Conservation (phyloP, 345 rosid genomes). For the Syzygium aromaticum region DNA sequence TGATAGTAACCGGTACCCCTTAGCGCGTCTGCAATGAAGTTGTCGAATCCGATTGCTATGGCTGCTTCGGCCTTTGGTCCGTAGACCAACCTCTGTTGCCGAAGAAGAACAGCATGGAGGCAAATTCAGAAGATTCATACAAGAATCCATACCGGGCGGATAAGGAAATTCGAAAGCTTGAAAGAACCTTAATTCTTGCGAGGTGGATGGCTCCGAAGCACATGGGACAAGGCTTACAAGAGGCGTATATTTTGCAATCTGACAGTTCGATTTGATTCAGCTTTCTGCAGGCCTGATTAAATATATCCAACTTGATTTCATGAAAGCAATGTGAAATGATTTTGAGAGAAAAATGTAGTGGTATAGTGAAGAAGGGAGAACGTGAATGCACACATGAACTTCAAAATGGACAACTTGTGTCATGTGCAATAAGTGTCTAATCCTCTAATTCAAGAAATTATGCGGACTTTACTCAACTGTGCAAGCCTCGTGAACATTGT, state of each 20-base stretch:
- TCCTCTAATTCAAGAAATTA: not conserved
- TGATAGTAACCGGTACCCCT: slow-evolving; percentile 20
- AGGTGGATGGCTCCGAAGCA: slow-evolving; percentile 39
- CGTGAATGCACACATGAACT: not conserved
- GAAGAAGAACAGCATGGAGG: not conserved
- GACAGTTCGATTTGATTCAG: slow-evolving; percentile 14
- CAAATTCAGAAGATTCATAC: not conserved
- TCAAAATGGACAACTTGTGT: not conserved
- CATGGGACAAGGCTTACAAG: not conserved
- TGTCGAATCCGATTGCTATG: slow-evolving; percentile 57
- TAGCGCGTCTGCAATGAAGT: slow-evolving; percentile 45
- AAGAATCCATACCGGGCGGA: not conserved
- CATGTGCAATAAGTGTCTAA: not conserved
- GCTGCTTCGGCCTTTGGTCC: slow-evolving; percentile 63
- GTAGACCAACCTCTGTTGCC: slow-evolving; percentile 36
- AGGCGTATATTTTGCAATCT: slow-evolving; percentile 22
- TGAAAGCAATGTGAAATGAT: not conserved
- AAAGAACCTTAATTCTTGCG: slow-evolving; percentile 36
- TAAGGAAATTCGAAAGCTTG: not conserved
- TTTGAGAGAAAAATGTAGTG: not conserved
- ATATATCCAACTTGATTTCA: not conserved
- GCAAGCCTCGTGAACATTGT: not conserved
- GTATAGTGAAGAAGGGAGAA: not conserved
- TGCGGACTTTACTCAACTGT: not conserved
- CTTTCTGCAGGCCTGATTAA: slow-evolving; percentile 48